A percentile compares a stretch with the other conserved stretches of the same genome.
Evolutionary conservation across 2,329 filamentous ascomycete genomes (phyloP).

Genomic region (Penicillium sp.): DNA sequence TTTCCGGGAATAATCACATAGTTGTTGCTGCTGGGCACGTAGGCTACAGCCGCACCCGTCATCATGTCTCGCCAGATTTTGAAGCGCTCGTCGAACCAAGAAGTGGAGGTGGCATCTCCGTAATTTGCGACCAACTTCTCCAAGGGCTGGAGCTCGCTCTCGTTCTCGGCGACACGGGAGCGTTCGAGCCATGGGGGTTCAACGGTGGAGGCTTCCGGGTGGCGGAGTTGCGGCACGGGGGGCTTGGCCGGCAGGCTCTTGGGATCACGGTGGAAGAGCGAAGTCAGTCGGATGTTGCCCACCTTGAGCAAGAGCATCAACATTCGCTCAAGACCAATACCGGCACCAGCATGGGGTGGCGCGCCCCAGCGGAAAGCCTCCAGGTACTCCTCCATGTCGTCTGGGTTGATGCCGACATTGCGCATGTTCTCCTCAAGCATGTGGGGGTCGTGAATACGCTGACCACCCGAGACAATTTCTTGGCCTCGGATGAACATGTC

Average conservation of each 20-base stretch:
- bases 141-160: conserved; percentile 60
- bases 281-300: conserved; percentile 83
- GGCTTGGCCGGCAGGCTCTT: conserved; percentile 71
- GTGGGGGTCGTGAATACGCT: conserved; percentile 78
- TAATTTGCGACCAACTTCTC: conserved; percentile 93
- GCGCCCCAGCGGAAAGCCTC: conserved; percentile 82
- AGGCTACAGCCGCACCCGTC: conserved; percentile 80
- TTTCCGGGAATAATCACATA: conserved; percentile 83
- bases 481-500: conserved; percentile 92
- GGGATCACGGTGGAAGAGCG: conserved; percentile 80
- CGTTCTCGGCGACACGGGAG: conserved; percentile 39
- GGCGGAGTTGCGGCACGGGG: conserved; percentile 61
- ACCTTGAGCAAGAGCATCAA: conserved; percentile 79
- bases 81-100: conserved; percentile 85
- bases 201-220: conserved; percentile 80
- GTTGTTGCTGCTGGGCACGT: conserved; percentile 63
- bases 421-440: conserved; percentile 74
- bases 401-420: conserved; percentile 66
- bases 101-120: conserved; percentile 87
- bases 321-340: conserved; percentile 83
- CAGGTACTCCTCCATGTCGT: conserved; percentile 86
- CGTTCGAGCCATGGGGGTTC: conserved; percentile 55
- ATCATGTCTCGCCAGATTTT: conserved; percentile 74
- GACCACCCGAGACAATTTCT: conserved; percentile 85
- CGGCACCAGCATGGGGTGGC: conserved; percentile 82